Evolutionary conservation across 2,329 filamentous ascomycete genomes (phyloP), one percentile per base, ranked within the genome.

Genomic region (Fusarium mundagurra): DNA sequence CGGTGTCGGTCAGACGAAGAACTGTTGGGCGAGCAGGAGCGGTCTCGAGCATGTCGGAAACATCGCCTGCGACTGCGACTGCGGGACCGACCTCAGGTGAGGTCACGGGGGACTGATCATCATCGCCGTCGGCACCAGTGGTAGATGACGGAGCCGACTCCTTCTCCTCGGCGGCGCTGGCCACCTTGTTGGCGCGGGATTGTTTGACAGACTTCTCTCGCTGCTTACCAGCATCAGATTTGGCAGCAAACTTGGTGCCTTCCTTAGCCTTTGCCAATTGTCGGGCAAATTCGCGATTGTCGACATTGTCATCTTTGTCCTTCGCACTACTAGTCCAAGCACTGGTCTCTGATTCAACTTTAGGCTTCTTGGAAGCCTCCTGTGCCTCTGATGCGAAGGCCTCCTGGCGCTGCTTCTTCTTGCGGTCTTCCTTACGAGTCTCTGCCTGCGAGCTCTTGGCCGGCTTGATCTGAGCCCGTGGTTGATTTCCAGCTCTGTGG

Each of bases 31-130:
- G 92, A 44, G 90, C 81, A 6, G 89, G 83, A 48, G 89, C 84
- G 55, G 92, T 86, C 83, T 97, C 95, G 22, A 98, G 91, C 96
- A 98, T 98, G 83, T 98, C 96, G 62, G 93, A 93, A 65, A 98
- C 90, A 80, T 93, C 93, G 62, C 89, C 90, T 68, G 89, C 88
- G 66, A 89, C 87, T 20, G 86, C 86, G n/a, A 89, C 87, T 20
- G 85, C 86, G 20, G 89, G 85, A 41, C 77, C 81, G 29, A 88
- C 84, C 58, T 89, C 86, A 38, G 94, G 93, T 17, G 94, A 95
- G 50, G 87, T 86, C 66, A 88, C 87, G 13, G 92, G 87, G 7
- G 94, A 95, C 77, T 92, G 86, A 78, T 97, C 94, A 78, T 97
- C 93, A 78, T 96, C 94, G 20, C 92, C 93, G 80, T 96, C 94